A percentile compares a stretch with the other conserved stretches of the same genome.
Conservation (phyloP, 108 stramenopile genomes). For the Nitzschia sp. region DNA sequence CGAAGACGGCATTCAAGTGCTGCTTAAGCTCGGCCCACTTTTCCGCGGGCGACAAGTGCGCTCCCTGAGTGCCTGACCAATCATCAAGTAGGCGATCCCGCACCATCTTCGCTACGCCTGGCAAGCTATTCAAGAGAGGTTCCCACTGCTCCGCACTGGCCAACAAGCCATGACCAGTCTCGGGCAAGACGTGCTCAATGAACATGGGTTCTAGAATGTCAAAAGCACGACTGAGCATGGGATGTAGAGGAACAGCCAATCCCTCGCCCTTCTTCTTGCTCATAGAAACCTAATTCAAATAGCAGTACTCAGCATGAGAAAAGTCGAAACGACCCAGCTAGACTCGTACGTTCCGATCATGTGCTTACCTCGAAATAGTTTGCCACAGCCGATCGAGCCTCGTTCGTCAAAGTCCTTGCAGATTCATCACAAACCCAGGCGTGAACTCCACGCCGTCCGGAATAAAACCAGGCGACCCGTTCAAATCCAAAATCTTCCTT, state of each 20-base stretch:
- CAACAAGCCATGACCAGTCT: conserved; percentile 83
- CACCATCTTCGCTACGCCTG: conserved; percentile 60
- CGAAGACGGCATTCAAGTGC: conserved; percentile 53
- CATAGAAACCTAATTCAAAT: conserved; percentile 27
- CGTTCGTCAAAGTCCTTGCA: conserved; percentile 90
- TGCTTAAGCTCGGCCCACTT: conserved; percentile 86
- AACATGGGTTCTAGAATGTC: conserved; percentile 92
- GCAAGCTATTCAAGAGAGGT: conserved; percentile 84
- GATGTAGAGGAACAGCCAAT: conserved; percentile 80
- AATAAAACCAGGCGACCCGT: conserved; percentile 98
- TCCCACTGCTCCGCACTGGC: conserved; percentile 75
- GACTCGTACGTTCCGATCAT: background rate
- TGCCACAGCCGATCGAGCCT: conserved; percentile 93
- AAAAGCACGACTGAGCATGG: conserved; percentile 86
- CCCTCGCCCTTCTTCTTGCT: conserved; percentile 73
- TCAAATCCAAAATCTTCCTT: conserved; percentile 96
- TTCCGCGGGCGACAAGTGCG: conserved; percentile 49
- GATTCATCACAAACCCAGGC: conserved; percentile 97
- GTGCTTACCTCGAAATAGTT: conserved; percentile 92
- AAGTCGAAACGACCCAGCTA: no score
- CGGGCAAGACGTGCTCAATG: conserved; percentile 74
- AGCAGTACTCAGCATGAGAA: conserved; percentile 19
- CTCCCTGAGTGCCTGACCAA: conserved; percentile 52
- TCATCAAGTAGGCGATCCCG: conserved; percentile 50
- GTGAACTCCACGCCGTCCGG: conserved; percentile 99